Conservation (phyloP, 164 flowering plant species). For the Sedum album region DNA sequence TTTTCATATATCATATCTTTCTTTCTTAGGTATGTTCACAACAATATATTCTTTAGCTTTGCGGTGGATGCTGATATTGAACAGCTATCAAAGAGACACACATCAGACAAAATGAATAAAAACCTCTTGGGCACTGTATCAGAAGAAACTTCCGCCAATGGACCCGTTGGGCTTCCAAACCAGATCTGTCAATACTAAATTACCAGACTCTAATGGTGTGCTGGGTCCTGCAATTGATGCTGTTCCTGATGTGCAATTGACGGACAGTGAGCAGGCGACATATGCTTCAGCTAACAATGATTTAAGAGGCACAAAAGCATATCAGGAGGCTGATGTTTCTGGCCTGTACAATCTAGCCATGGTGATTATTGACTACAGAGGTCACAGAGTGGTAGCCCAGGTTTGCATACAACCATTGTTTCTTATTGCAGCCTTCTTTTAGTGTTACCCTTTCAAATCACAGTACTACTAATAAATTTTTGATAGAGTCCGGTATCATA, state of each 20-base stretch:
- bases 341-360: slow-evolving; percentile 95
- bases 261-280: slow-evolving; percentile 96
- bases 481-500: background rate
- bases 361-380: slow-evolving; percentile 96
- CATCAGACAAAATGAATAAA: slow-evolving; percentile 23
- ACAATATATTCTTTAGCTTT: slow-evolving; percentile 98
- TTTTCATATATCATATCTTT: background rate
- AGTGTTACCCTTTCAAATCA: background rate
- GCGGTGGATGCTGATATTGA: slow-evolving; percentile 93
- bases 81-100: slow-evolving; percentile 43
- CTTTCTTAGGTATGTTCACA: slow-evolving; percentile 85
- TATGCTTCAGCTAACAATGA: slow-evolving; percentile 99
- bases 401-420: slow-evolving; percentile 22
- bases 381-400: slow-evolving; percentile 98
- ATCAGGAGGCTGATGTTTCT: slow-evolving; percentile 95
- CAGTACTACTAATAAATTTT: background rate
- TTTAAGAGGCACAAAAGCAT: slow-evolving; percentile 90
- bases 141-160: slow-evolving; percentile 22
- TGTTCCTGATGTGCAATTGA: slow-evolving; percentile 50
- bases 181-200: slow-evolving; percentile 19
- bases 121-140: slow-evolving; percentile 14
- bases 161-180: slow-evolving; percentile 18
- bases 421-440: background rate
- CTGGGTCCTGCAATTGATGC: slow-evolving; percentile 30
- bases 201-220: slow-evolving; percentile 20